Conservation (phyloP, 208 protist genomes). For the Blechomonas ayalai region DNA sequence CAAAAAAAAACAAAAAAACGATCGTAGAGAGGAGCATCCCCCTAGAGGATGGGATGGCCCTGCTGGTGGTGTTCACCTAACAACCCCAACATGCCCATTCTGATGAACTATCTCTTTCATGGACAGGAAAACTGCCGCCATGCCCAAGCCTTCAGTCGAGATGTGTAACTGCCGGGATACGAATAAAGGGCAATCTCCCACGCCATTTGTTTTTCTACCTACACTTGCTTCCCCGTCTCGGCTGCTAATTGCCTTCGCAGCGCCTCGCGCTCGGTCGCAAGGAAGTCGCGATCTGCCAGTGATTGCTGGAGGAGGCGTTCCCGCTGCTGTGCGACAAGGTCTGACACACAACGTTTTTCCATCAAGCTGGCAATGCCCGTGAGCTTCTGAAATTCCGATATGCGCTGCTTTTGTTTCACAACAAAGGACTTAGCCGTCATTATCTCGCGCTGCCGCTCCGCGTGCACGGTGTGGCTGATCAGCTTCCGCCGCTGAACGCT, state of each 20-base stretch:
- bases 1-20: not conserved
- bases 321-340: slow-evolving; percentile 36
- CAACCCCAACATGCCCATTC: too few species aligned
- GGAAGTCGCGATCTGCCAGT: slow-evolving; percentile 28
- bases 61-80: too few species aligned
- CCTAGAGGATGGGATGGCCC: too few species aligned
- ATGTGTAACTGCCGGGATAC: too few species aligned
- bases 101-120: too few species aligned
- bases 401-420: slow-evolving; percentile 50
- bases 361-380: slow-evolving; percentile 48
- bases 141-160: too few species aligned
- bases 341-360: slow-evolving; percentile 47
- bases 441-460: slow-evolving; percentile 53
- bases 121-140: too few species aligned
- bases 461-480: slow-evolving; percentile 22
- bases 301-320: slow-evolving; percentile 31
- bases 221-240: not conserved
- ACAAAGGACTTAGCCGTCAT: slow-evolving; percentile 46
- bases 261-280: slow-evolving; percentile 23
- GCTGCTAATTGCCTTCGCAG: slow-evolving; percentile 10
- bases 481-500: slow-evolving; percentile 20
- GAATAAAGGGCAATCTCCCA: too few species aligned
- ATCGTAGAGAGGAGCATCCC: not conserved
- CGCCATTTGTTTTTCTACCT: too few species aligned
- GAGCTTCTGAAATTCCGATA: slow-evolving; percentile 70